Base-by-base conservation (phyloP, 176 grass and related monocot genomes). In the Canna indica region DNA sequence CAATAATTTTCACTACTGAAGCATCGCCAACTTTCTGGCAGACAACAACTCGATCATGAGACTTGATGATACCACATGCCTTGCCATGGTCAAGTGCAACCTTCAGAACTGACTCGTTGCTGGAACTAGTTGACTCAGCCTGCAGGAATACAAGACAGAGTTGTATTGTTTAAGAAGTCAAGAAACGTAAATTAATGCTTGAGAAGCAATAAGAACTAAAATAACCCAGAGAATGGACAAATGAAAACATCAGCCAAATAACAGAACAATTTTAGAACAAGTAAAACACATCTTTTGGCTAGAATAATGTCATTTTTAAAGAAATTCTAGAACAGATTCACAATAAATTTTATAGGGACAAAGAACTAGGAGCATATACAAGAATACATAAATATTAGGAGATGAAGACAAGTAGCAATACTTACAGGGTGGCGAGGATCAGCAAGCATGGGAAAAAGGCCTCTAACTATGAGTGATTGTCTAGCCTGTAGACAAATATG, bases 31-130 rank as follows among this genome's bases (percentile, higher is more conserved):
- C 84, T 38, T 99, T 99, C 82, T 93, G 94, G 84, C 94, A 99
- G 48, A 99, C 86, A 7, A 93, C 89, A 7, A 99, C 94, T 9
- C 89, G 89, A 42, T 99, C 94, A 8, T 99, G 94, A 27, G 89
- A 93, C 74, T 93, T 99, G 66, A 93, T 93, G 44, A 93, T 72
- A 42, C 94, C 89, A 0, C 77, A 99, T 20, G 75, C 80, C 69
- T 99, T 99, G n/a, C 89, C 94, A 0, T 99, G 89, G 66, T 99
- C 94, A 76, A 99, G 78, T 77, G 94, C 94, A 82, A 99, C 94
- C 84, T 85, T 99, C 82, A 99, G 77, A 72, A 99, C 94, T 12
- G 94, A 90, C 71, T 99, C 89, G 73, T 99, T 99, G 18, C 80
- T 90, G 47, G 86, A 68, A 31, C 66, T 88, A 29, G 89, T 90